These are phyloP conservation scores for Henningerozyma blattae DNA, from an alignment of 805 yeast genomes.

Conservation along the genomic window DNA sequence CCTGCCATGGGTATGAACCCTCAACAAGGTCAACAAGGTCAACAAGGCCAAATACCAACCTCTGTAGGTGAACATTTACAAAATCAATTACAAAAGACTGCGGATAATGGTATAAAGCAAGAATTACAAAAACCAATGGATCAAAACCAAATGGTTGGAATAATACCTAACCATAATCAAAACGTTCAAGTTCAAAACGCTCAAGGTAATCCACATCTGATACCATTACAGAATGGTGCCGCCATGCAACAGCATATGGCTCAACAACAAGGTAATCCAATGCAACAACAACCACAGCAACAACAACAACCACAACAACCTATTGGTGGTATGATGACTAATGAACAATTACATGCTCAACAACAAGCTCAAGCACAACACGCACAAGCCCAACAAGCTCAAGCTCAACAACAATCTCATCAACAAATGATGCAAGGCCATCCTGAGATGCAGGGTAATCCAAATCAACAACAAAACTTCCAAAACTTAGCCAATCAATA, in stretches of 20 bases:
- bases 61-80: not conserved
- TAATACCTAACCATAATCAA: not conserved
- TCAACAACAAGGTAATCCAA: slow-evolving; percentile 1
- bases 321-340: too few species aligned
- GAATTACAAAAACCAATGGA: not conserved
- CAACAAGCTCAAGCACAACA: slow-evolving; percentile 21
- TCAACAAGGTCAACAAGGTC: too few species aligned
- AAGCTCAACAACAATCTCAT: not conserved
- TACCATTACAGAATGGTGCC: too few species aligned
- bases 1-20: not conserved
- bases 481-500: slow-evolving; percentile 19
- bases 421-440: not conserved
- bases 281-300: slow-evolving; percentile 12
- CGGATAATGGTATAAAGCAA: not conserved
- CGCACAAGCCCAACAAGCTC: slow-evolving; percentile 23
- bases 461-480: slow-evolving; percentile 28
- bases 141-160: not conserved
- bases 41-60: not conserved
- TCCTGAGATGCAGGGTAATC: not conserved
- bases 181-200: not conserved
- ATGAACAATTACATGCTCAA: slow-evolving; percentile 5
- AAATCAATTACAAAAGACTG: not conserved
- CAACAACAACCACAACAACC: slow-evolving; percentile 6
- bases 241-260: too few species aligned
- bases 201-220: not conserved